phyloP scores from a whole-genome alignment of 2,329 filamentous ascomycete genomes.

The Xylaria sp. region DNA sequence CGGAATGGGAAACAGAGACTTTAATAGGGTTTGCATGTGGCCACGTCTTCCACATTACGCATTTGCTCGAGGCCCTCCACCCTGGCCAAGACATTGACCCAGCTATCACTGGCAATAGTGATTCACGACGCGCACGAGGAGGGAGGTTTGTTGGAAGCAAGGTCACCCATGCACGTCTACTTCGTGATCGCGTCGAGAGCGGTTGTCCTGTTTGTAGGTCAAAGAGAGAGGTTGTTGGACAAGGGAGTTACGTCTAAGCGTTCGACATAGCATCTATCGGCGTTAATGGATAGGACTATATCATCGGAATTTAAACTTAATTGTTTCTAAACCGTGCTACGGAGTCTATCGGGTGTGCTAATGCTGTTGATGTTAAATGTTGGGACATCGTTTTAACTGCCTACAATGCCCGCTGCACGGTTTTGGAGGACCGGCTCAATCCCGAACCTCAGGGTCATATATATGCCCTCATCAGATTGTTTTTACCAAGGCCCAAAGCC shows the following conservation, averaged over 20 bases:
- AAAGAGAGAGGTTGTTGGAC: slow-evolving; percentile 38
- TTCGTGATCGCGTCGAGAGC: slow-evolving; percentile 71
- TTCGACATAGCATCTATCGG: slow-evolving; percentile 22
- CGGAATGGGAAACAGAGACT: slow-evolving; percentile 69
- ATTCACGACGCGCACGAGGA: slow-evolving; percentile 45
- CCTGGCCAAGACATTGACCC: slow-evolving; percentile 52
- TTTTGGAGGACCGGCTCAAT: no score
- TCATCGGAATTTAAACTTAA: background rate
- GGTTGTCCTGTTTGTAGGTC: slow-evolving; percentile 66
- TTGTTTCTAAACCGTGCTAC: background rate
- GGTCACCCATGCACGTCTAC: slow-evolving; percentile 81
- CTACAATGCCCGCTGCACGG: no score
- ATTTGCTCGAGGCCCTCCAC: slow-evolving; percentile 64
- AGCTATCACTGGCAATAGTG: slow-evolving; percentile 9
- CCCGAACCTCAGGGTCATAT: no score
- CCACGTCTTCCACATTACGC: slow-evolving; percentile 79
- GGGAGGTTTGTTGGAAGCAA: slow-evolving; percentile 80
- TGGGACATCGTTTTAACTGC: no score
- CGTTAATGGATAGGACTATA: slow-evolving; percentile 8
- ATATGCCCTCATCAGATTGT: no score
- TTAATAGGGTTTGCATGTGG: slow-evolving; percentile 82
- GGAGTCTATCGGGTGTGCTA: background rate
- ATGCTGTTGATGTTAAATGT: background rate
- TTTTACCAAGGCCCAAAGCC: no score
- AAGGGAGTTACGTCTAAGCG: slow-evolving; percentile 22